These are phyloP conservation scores for Dictyostelium capitatum DNA, from an alignment of 78 protist genomes.

Conservation along the genomic window DNA sequence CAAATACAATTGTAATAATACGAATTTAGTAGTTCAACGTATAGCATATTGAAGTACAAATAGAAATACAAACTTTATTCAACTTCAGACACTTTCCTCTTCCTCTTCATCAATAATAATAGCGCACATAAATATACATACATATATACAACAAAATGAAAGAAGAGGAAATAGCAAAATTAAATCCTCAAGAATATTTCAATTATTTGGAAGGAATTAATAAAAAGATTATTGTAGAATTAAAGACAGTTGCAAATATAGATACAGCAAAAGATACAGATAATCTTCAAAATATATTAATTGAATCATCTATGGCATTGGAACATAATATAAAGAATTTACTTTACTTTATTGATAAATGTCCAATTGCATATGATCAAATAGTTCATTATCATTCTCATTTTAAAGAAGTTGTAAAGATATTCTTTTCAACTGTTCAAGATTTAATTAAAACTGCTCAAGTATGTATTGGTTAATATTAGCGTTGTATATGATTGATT, in stretches of 20 bases:
- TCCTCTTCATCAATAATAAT: too few species aligned
- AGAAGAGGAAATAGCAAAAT: constrained; percentile 6
- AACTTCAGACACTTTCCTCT: too few species aligned
- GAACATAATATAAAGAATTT: constrained; percentile 30
- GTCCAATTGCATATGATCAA: constrained; percentile 32
- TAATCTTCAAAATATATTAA: constrained; percentile 7
- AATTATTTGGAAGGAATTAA: constrained; percentile 12
- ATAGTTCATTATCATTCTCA: constrained; percentile 36
- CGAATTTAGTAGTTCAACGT: too few species aligned
- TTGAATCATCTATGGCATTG: constrained; percentile 26
- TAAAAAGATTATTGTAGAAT: constrained; percentile 43
- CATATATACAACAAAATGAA: constrained; percentile 29
- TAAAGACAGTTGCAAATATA: constrained; percentile 25
- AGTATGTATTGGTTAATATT: constrained; percentile 9
- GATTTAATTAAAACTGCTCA: constrained; percentile 54
- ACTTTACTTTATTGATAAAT: neutral
- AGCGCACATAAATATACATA: neutral
- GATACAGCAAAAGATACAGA: constrained; percentile 31
- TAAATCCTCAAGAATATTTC: constrained; percentile 35
- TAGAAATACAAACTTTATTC: too few species aligned
- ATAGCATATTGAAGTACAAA: too few species aligned
- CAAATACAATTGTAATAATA: too few species aligned
- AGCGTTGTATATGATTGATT: neutral
- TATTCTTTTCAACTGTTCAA: neutral
- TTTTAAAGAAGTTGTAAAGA: constrained; percentile 28